These are phyloP conservation scores for Botrytis galanthina DNA, from an alignment of 2,329 filamentous ascomycete species.

Conservation along the genomic window DNA sequence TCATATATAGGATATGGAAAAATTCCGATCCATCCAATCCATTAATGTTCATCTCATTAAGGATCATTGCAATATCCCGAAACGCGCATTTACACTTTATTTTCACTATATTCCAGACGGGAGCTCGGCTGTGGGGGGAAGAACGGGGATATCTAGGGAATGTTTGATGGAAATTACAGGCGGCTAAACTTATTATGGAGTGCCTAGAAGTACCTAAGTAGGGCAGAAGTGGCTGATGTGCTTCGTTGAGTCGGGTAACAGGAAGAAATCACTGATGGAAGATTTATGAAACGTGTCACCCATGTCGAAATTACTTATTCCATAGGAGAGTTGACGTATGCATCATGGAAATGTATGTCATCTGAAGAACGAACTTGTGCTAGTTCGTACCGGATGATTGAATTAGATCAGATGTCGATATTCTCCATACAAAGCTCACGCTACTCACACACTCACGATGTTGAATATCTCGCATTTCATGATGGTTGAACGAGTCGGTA, in stretches of 20 bases:
- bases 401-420: neutral
- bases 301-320: neutral
- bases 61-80: neutral
- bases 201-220: neutral
- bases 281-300: neutral
- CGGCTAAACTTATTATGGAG: neutral
- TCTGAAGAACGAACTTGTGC: neutral
- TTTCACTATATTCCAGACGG: constrained; percentile 1
- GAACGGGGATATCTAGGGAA: neutral
- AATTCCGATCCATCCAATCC: neutral
- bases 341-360: neutral
- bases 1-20: neutral
- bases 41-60: neutral
- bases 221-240: neutral
- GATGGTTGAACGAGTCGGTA: neutral
- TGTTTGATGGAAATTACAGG: neutral
- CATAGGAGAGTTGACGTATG: neutral
- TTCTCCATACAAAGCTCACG: neutral
- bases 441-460: neutral
- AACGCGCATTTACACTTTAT: neutral
- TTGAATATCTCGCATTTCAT: neutral
- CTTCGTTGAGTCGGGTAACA: neutral
- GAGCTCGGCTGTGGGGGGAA: neutral
- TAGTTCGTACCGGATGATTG: neutral
- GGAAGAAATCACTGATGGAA: neutral